phyloP scores from a whole-genome alignment of 495 filamentous ascomycete genomes.

The Penicillium cinerascens region DNA sequence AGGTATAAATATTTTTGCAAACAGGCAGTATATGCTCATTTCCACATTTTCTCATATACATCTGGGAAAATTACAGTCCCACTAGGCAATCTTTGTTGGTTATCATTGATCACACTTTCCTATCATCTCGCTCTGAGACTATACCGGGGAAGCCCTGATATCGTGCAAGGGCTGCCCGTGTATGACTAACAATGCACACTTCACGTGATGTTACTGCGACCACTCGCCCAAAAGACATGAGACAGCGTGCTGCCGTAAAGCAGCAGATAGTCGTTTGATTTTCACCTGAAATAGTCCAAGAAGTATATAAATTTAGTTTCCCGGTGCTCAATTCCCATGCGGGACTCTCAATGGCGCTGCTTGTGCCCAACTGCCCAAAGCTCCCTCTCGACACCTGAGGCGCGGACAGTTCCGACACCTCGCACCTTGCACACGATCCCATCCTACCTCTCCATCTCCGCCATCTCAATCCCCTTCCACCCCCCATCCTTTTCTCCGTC shows the following conservation, averaged over 20 bases:
- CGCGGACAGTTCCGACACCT: constrained; percentile 25
- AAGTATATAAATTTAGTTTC: background rate
- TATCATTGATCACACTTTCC: background rate
- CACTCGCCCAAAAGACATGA: background rate
- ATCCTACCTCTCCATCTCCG: constrained; percentile 26
- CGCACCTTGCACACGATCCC: constrained; percentile 28
- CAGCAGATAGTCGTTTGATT: background rate
- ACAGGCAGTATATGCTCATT: background rate
- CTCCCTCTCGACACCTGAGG: constrained; percentile 24
- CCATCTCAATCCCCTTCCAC: constrained; percentile 20
- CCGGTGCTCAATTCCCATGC: background rate
- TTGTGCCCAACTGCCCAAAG: constrained; percentile 14
- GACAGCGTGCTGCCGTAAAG: background rate
- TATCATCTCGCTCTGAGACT: background rate
- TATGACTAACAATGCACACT: background rate
- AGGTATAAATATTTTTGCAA: no score
- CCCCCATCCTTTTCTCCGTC: constrained; percentile 13
- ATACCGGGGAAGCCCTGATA: background rate
- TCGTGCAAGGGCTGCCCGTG: no score
- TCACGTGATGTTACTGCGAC: background rate
- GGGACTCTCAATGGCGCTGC: background rate
- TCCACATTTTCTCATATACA: background rate
- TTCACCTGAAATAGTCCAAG: background rate
- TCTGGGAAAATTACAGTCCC: background rate
- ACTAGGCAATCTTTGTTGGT: background rate